Base-by-base conservation (phyloP, 345 rosid genomes). In the Orychophragmus violaceus region DNA sequence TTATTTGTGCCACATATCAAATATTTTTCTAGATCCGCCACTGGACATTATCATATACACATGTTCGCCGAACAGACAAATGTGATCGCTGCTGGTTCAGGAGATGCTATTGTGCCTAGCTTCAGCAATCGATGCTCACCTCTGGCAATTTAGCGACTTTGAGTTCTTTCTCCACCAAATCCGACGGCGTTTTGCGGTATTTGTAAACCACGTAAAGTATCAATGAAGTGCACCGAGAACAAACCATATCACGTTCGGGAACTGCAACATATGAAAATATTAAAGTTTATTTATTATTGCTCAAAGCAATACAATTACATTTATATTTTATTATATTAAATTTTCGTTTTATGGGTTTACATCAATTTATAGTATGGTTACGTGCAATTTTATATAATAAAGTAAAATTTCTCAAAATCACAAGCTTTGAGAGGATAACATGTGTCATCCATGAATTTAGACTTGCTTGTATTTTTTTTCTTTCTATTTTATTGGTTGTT, bases 211-310 rank as follows among this genome's bases (percentile, higher is more conserved):
- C 64, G 45, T 84, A 84, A 9, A 84, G 59, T 17, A 77, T 51
- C 89, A 84, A 66, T 84, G 89, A 33, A 77, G 74, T 32, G 82
- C 33, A 24, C 89, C 89, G 8, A 84, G 82, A 5, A 14, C 13
- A 30, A 82, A 68, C 2, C 89, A 86, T 22, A 84, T 29, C 67
- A 80, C 74, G 55, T 84, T 84, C 1, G 89, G 89, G 58, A 82
- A 51, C 89, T 84, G 80, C 24, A 13, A 27, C 23, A 30, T 7
- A 50, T 16, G 6, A 49, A 35, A 19, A 21, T 5, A 49, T 48
- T n/a, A n/a, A 13, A 23, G 25, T 2, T 71, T 23, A 33, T 45
- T 59, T n/a, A n/a, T n/a, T 45, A 71, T 69, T 71, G 75, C 69
- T 62, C 56, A 48, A 48, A 23, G 61, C 74, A 60, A 39, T 60